Conservation (phyloP, 1,139 yeast species). For the Maudiozyma humilis region DNA sequence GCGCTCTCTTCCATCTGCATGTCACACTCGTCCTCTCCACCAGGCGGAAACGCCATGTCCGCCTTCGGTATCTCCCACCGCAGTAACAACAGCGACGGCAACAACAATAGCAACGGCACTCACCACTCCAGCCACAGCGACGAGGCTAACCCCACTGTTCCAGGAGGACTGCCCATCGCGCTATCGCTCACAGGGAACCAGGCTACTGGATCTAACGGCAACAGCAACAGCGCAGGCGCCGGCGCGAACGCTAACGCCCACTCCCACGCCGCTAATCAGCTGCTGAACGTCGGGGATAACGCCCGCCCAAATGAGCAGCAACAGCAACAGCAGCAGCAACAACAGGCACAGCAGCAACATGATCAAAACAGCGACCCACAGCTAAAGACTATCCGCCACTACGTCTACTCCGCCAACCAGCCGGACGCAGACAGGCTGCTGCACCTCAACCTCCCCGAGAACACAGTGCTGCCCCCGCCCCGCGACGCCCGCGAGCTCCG, state of each 20-base stretch:
- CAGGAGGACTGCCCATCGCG: conserved; percentile 11
- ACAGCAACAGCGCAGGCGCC: not conserved
- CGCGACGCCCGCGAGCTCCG: conserved; percentile 19
- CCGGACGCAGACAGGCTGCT: conserved; percentile 21
- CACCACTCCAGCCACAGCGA: not conserved
- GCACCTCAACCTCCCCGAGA: conserved; percentile 20
- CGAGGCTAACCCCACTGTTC: not conserved
- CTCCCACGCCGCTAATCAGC: not conserved
- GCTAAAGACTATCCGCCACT: conserved; percentile 27
- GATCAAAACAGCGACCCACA: not conserved
- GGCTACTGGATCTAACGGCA: not conserved
- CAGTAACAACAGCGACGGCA: not conserved
- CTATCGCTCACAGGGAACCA: conserved; percentile 8
- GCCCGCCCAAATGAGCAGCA: conserved; percentile 1
- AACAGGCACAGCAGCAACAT: not conserved
- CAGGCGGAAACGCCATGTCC: conserved; percentile 5
- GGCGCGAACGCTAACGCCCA: not conserved
- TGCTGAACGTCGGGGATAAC: not conserved
- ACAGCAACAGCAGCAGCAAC: not conserved
- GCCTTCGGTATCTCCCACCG: conserved; percentile 10
- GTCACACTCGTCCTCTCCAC: not conserved
- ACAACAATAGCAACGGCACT: not conserved
- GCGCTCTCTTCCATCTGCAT: not conserved
- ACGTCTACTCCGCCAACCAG: conserved; percentile 28
- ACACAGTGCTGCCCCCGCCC: conserved; percentile 15